phyloP scores from a whole-genome alignment of 805 yeast genomes.

The Torulaspora delbrueckii region DNA sequence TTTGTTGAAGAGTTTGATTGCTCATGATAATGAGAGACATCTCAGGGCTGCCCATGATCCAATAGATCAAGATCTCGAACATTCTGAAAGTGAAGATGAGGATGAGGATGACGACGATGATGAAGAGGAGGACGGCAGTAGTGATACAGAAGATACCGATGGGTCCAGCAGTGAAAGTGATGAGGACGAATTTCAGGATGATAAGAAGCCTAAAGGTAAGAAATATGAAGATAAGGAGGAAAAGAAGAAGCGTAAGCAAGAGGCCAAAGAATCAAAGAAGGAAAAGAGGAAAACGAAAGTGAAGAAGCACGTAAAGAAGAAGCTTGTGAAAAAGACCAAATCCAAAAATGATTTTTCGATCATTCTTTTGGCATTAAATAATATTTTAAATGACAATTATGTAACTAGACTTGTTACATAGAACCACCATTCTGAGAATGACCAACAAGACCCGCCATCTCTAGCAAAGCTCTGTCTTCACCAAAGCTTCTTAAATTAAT shows the following conservation, averaged over 20 bases:
- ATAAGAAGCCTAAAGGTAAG: slow-evolving; percentile 55
- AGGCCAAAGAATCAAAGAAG: slow-evolving; percentile 68
- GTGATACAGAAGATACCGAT: slow-evolving; percentile 32
- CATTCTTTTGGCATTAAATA: not conserved
- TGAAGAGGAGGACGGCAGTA: slow-evolving; percentile 28
- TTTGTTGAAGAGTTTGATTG: slow-evolving; percentile 62
- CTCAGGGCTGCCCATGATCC: slow-evolving; percentile 31
- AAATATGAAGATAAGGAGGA: slow-evolving; percentile 73
- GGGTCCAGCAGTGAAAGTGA: slow-evolving; percentile 28
- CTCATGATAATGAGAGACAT: slow-evolving; percentile 36
- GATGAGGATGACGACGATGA: slow-evolving; percentile 26
- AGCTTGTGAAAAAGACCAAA: slow-evolving; percentile 55
- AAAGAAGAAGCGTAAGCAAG: slow-evolving; percentile 69
- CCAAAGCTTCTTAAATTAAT: slow-evolving; percentile 62
- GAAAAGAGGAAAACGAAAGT: slow-evolving; percentile 78
- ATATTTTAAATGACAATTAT: not conserved
- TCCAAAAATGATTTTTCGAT: slow-evolving; percentile 31
- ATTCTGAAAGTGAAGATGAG: slow-evolving; percentile 25
- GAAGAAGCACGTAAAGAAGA: slow-evolving; percentile 79
- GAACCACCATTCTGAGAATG: slow-evolving; percentile 48
- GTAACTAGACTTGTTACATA: slow-evolving; percentile 24
- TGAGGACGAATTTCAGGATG: slow-evolving; percentile 33
- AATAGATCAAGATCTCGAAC: slow-evolving; percentile 22
- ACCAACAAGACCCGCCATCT: slow-evolving; percentile 69
- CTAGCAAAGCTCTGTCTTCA: slow-evolving; percentile 81